Evolutionary conservation across 345 rosid species (phyloP), one percentile per base, ranked within the genome.

Genomic region (Pistacia vera): DNA sequence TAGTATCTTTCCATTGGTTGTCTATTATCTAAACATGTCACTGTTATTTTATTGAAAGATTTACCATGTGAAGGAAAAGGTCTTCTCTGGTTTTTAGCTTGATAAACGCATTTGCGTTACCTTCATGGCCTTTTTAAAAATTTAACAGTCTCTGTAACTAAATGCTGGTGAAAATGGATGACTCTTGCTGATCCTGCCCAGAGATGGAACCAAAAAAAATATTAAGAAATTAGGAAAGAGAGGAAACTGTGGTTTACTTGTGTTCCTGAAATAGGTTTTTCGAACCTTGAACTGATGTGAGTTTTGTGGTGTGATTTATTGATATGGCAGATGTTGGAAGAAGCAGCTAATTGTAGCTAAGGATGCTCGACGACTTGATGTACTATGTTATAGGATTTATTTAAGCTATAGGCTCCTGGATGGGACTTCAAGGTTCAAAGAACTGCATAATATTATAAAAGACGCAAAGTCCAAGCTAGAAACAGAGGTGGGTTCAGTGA

Each of bases 341-440:
- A 93, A 92, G 87, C 99, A 96, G 83, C 86, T 96, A 14, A 75
- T 76, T 67, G 83, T 86, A 61, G 97, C 98, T 16, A 93, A 91
- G 82, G 98, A 92, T 84, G 99, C 99, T 46, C 89, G 99, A 17
- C 82, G 98, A 51, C 73, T 93, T 57, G 99, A 97, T 75, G 90
- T 89, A 55, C 84, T 97, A 2, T 94, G 98, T 77, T 84, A 88
- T 81, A 89, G 99, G 83, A 92, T 97, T 76, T 89, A 79, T 82
- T 81, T 97, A 82, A 84, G 98, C 85, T 91, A 78, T 80, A 87
- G 94, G 79, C 89, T 97, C 75, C 88, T 97, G 16, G 84, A 85
- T 38, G 97, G 91, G 65, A 97, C 97, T 81, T 85, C 84, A 73
- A 67, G 89, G 75, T 94, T 92, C 82, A 82, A 84, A 87, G 92